Base-by-base conservation (phyloP, 2,329 filamentous ascomycete genomes). In the Colletotrichum tropicicola region DNA sequence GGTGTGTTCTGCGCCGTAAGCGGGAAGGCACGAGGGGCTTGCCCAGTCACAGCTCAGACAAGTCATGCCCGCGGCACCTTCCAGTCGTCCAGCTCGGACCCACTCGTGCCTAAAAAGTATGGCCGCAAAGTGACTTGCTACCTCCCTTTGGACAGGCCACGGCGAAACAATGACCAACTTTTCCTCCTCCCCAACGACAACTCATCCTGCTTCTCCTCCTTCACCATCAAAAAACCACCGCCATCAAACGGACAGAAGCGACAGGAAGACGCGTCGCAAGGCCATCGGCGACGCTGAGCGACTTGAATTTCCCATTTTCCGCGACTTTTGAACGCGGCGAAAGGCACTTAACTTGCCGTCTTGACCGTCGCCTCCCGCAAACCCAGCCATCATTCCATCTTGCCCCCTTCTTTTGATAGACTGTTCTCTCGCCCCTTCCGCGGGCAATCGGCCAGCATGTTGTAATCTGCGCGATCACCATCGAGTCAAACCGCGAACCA, bases 151-250 rank as follows among this genome's bases (percentile, higher is more conserved):
- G 58, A 51, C 57, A 21, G 58, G 35, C 51, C 57, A 28, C 57
- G 59, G 60, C 66, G 66, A 61, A 64, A 64, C 68, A 54, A 55
- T 59, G 32, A 59, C 69, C 70, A 69, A 69, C 68, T 73, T 72
- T 73, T 73, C 62, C 52, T 62, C 60, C 59, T 68, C 55, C 45
- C 53, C 59, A 52, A 56, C 59, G 58, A 65, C 59, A 52, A 21
- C 57, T 47, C 21, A 43, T 44, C 47, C 49, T 21, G 43, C 52
- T 60, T 55, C 53, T 66, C 56, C 48, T 69, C 61, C 59, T 62
- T 62, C 61, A 69, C 44, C 69, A 58, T 54, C 65, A 52, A 27
- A 51, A 59, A 62, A 48, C 27, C 27, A 61, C 35, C 47, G 35
- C 21, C 56, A 48, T 58, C 47, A 25, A 28, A 54, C 61, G 41